phyloP scores from a whole-genome alignment of 129 eudicot species.

The Dittrichia graveolens region DNA sequence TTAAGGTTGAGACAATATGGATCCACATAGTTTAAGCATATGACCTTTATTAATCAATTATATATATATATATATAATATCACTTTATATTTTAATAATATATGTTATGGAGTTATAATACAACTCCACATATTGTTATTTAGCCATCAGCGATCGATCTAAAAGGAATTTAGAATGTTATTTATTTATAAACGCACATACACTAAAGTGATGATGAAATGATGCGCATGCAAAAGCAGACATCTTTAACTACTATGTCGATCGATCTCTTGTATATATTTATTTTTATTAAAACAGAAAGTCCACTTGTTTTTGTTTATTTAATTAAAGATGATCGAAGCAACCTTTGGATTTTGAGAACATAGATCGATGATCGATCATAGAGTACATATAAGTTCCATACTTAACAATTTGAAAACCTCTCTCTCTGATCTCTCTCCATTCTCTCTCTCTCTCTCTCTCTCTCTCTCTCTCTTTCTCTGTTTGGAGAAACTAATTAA shows the following conservation, averaged over 20 bases:
- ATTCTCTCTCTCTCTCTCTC: background rate
- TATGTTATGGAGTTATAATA: no score
- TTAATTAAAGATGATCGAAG: background rate
- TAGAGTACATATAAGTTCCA: background rate
- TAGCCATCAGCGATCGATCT: background rate
- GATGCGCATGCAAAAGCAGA: conserved; percentile 32
- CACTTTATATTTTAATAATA: no score
- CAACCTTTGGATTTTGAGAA: conserved; percentile 17
- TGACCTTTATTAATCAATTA: no score
- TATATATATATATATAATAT: no score
- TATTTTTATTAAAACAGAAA: conserved; percentile 18
- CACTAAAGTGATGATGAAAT: conserved; percentile 24
- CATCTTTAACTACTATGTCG: conserved; percentile 33
- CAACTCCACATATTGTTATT: no score
- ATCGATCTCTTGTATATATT: background rate
- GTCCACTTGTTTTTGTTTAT: conserved; percentile 10
- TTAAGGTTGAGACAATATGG: no score
- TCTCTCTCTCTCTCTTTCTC: background rate
- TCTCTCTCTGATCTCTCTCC: no score
- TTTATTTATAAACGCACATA: background rate
- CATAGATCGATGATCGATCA: background rate
- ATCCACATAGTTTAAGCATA: no score
- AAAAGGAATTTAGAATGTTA: conserved; percentile 15
- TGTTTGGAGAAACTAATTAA: background rate
- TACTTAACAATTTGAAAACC: background rate